Conservation (phyloP, 148 eudicot species). For the Silene conica region DNA sequence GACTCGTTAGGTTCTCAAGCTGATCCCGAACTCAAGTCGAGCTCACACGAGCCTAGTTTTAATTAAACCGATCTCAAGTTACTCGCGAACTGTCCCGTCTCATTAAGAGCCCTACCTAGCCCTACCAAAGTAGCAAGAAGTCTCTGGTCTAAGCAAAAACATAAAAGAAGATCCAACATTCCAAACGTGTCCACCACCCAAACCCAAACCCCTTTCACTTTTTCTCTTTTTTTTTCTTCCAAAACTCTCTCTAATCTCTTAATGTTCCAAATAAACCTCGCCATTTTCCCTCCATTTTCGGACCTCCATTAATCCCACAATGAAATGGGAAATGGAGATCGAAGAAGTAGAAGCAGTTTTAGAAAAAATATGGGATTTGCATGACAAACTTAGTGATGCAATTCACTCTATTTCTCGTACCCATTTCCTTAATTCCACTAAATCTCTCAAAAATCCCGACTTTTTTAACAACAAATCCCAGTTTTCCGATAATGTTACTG, state of each 20-base stretch:
- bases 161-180: slow-evolving; percentile 9
- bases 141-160: background rate
- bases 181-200: slow-evolving; percentile 25
- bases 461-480: slow-evolving; percentile 14
- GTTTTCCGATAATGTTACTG: slow-evolving; percentile 7
- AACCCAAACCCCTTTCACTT: background rate
- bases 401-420: slow-evolving; percentile 77
- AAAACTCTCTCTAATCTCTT: background rate
- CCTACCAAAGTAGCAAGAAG: too few relatives aligned
- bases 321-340: slow-evolving; percentile 68
- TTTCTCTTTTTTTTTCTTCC: background rate
- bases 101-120: too few relatives aligned
- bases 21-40: too few relatives aligned
- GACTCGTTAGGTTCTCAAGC: too few relatives aligned
- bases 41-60: too few relatives aligned
- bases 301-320: background rate
- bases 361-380: slow-evolving; percentile 87
- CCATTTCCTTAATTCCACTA: slow-evolving; percentile 61
- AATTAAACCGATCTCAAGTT: too few relatives aligned
- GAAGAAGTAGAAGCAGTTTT: slow-evolving; percentile 67
- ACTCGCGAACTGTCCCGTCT: too few relatives aligned
- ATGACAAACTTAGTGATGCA: slow-evolving; percentile 93
- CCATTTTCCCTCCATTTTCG: slow-evolving; percentile 22
- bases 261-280: background rate
- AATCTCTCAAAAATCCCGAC: slow-evolving; percentile 30